Evolutionary conservation across 768 basidiomycete species (phyloP), one percentile per base, ranked within the genome.

Genomic region (Leucosporidium yakuticum): DNA sequence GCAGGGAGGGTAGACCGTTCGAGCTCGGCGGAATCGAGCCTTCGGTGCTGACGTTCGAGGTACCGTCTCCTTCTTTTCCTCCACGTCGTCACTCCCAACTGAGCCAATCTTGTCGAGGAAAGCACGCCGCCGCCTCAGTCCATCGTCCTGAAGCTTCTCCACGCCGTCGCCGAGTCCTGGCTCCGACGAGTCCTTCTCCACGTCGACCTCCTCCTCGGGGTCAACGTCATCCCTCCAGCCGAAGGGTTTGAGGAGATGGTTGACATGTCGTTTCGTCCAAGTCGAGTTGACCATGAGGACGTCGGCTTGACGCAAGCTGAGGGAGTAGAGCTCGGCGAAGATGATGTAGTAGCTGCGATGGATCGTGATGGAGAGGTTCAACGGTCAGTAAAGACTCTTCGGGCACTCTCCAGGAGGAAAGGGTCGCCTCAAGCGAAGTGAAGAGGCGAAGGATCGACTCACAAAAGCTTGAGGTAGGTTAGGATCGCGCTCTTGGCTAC

Each of bases 1-100:
- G 76, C 96, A 98, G 0, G 96, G 90, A 0, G 96, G 95, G 77
- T 91, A 97, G 1, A 96, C 89, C 57, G 87, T 86, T 29, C 70
- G 39, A 44, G 39, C 39, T 44, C 39, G 39, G 39, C 39, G 39
- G 39, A 15, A 44, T 44, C 14, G 39, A 44, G 39, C 14, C 14
- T 44, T 44, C 39, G 39, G 39, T 2, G 6, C 17, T 8, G 39
- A 15, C 39, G 6, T 44, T 15, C 8, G 39, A 44, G 39, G 14
- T 2, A 31, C 9, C 56, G 60, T 59, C 65, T 64, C 15, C 64
- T 73, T 31, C 69, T 51, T 65, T 31, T 67, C 67, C 65, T 47
- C 63, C 25, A 27, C 25, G 39, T 65, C 66, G 20, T 48, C 64
- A 12, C 4, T 27, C 3, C 39, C 39, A 9, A 3, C 14, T 15